Evolutionary conservation across 345 rosid genomes (phyloP), one percentile per base, ranked within the genome.

Genomic region (Eucalyptus tenuipes): DNA sequence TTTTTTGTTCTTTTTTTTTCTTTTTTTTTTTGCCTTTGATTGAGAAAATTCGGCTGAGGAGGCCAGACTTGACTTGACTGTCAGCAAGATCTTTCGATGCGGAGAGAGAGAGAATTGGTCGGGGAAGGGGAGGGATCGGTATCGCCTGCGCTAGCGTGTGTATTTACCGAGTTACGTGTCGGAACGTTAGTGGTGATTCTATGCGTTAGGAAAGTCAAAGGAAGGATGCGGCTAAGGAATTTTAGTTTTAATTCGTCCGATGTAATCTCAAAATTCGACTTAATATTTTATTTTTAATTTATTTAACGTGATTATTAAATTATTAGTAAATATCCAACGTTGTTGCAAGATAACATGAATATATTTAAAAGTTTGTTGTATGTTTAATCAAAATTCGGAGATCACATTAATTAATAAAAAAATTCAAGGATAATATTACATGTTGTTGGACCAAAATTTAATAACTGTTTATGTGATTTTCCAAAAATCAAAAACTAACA

Each of bases 11-110:
- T 4, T 25, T 0, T 57, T 31, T 29, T 2, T 4, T 37, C 8
- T 71, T 53, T 18, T 31, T 5, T 59, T 16, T 4, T 37, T 68
- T 18, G 2, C 11, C 12, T 17, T 40, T 40, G 24, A 12, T 20
- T 11, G 47, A 40, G 16, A 75, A 20, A 20, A 37, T 40, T 75
- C 84, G 84, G 33, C 53, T 45, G 86, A 88, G 92, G 86, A 86
- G 24, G 88, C 92, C 94, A 88, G 88, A 86, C 86, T 93, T 85
- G 94, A 93, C 92, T 85, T 52, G 5, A 10, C 88, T 31, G 81
- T 20, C 81, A 49, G 25, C 44, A 9, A 14, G 16, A 87, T 13
- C 20, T 87, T 75, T 75, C 29, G 5, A 37, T 2, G 82, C 82
- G 47, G 17, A 33, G 45, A 71, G 25, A 75, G 80, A 17, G 80